Base-by-base conservation (phyloP, 1,284 basidiomycete species). In the Trametes polyzona region DNA sequence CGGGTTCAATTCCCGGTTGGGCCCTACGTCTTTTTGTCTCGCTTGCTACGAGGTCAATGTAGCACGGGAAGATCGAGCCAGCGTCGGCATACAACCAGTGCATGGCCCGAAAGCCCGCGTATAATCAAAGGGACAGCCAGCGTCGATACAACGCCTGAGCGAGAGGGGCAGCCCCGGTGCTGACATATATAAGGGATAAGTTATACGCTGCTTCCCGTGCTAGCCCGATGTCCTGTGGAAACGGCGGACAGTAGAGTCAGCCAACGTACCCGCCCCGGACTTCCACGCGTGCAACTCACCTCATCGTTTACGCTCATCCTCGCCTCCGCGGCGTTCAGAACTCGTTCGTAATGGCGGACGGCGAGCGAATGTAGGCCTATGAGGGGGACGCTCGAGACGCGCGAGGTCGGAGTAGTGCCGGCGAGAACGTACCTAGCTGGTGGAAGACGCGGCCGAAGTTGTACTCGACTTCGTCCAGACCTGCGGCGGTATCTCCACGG, bases 401-500 rank as follows among this genome's bases (percentile, higher is more conserved):
- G 12, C 14, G 17, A 30, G 17, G n/a, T n/a, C n/a, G n/a, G n/a
- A n/a, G n/a, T n/a, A n/a, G n/a, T n/a, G n/a, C n/a, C 29, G 32
- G 12, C 16, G 21, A 21, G 42, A 47, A 49, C 76, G 65, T 67
- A 94, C 95, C 92, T 14, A 98, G 77, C 55, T 95, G 90, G 69
- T 99, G 96, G 69, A 97, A 97, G 0, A 87, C 83, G 40, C 96
- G 79, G 0, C 90, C 96, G 69, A 93, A 92, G 70, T 98, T 98
- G 74, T 88, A 98, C 63, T 98, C 94, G 1, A 95, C 88, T 68
- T 95, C 92, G 41, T 83, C 80, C 14, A 79, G 58, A 46, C 84
- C 83, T n/a, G 74, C 72, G 2, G 74, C 69, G 33, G 77, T 73
- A 0, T 64, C 67, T 55, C 78, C 74, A 43, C 83, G 77, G 32